Evolutionary conservation across 2,329 filamentous ascomycete genomes (phyloP), one percentile per base, ranked within the genome.

Genomic region (Colletotrichum sublineola): DNA sequence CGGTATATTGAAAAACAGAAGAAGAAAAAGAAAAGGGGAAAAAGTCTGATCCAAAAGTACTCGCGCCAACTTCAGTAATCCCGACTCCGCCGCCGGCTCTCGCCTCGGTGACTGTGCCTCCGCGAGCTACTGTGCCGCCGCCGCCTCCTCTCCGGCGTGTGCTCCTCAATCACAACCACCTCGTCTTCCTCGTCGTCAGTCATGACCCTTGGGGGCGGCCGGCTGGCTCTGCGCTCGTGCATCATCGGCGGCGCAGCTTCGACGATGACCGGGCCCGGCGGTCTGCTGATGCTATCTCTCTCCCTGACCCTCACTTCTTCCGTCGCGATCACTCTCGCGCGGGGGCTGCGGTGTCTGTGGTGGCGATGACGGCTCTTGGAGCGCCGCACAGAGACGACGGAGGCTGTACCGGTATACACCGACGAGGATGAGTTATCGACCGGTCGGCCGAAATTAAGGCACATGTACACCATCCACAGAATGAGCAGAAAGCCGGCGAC

Each of bases 401-500:
- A 73, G 5, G 71, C 67, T 62, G 76, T 75, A 46, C 75, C 73
- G 42, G 77, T 73, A 64, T 74, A 56, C n/a, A 73, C 67, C 5
- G 70, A 65, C 15, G 77, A 68, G 31, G 75, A 73, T 20, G 71
- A 67, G 31, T 63, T 48, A 29, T 68, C 67, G 66, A 78, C 78
- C 48, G 80, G 76, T 1, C 82, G 84, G 1, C 82, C 82, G 40
- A 84, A 81, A 71, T 85, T 84, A 40, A 88, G 79, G n/a, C 82
- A 82, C 2, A 84, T 82, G 77, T 87, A 88, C 68, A 89, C 74
- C 15, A 89, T 76, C 78, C 86, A 86, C 40, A 90, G 79, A 15
- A 89, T 73, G 44, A 90, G 80, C 42, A 90, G 78, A 78, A 90
- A 87, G 64, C 84, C 88, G 38, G 80, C 83, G 60, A 86, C 81